These are phyloP conservation scores for Hanseniaspora uvarum DNA, from an alignment of 1,139 yeast species.

Conservation along the genomic window DNA sequence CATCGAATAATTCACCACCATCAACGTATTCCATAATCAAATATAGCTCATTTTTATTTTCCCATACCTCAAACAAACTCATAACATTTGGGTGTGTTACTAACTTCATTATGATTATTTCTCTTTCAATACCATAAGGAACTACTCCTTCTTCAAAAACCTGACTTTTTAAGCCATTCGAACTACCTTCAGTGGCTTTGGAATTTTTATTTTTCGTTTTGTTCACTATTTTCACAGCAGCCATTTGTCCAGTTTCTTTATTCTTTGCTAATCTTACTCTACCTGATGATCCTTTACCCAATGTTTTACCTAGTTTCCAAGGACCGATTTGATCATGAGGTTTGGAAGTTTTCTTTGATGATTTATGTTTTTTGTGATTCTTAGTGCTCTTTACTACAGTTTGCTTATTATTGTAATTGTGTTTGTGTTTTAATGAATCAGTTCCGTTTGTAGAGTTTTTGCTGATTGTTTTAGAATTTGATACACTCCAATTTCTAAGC, in stretches of 20 bases:
- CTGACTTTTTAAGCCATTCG: slow-evolving; percentile 28
- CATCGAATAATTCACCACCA: slow-evolving; percentile 73
- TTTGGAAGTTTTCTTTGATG: slow-evolving; percentile 25
- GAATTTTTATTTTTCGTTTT: slow-evolving; percentile 31
- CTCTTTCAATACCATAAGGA: slow-evolving; percentile 74
- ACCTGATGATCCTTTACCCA: slow-evolving; percentile 78
- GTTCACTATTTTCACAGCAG: slow-evolving; percentile 74
- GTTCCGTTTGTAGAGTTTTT: not conserved
- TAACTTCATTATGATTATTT: slow-evolving; percentile 71
- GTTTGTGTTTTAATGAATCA: not conserved
- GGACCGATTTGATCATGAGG: slow-evolving; percentile 47
- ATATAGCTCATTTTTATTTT: slow-evolving; percentile 63
- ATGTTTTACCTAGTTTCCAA: slow-evolving; percentile 67
- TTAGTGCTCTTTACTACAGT: not conserved
- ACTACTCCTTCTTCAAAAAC: slow-evolving; percentile 35
- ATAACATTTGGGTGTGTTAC: slow-evolving; percentile 68
- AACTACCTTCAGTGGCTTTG: not conserved
- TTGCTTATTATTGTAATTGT: not conserved
- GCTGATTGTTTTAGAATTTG: not conserved
- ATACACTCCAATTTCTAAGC: not conserved
- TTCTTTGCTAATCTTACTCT: slow-evolving; percentile 67
- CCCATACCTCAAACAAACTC: slow-evolving; percentile 75
- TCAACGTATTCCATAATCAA: slow-evolving; percentile 70
- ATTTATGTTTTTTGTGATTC: slow-evolving; percentile 9
- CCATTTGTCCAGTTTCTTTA: slow-evolving; percentile 56